phyloP scores from a whole-genome alignment of 768 basidiomycete species.

The Tephrocybe sp. region DNA sequence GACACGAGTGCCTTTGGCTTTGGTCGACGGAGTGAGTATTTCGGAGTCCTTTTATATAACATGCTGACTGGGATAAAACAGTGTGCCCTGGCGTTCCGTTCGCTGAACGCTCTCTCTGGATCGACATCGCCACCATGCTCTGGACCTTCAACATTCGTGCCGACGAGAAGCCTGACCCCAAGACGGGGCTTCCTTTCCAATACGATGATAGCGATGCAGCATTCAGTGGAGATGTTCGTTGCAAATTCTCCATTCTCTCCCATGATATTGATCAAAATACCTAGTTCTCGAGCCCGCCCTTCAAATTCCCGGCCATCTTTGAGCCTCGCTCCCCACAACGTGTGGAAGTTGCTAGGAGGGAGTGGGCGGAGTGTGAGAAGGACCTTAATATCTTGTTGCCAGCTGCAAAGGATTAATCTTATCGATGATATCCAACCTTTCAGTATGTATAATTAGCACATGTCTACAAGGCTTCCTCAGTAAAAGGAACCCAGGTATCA shows the following conservation, averaged over 20 bases:
- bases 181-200: background rate
- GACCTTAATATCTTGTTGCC: background rate
- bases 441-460: too few species aligned
- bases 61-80: background rate
- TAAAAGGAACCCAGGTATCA: too few species aligned
- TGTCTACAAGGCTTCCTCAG: too few species aligned
- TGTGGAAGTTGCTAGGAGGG: background rate
- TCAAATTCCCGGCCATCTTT: background rate
- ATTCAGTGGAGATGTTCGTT: background rate
- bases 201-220: background rate
- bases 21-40: too few species aligned
- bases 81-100: slow-evolving; percentile 1
- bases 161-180: background rate
- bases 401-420: background rate
- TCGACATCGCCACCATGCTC: slow-evolving; percentile 3
- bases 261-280: too few species aligned
- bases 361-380: slow-evolving; percentile 4
- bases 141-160: slow-evolving; percentile 2
- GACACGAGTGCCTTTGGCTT: slow-evolving; percentile 1
- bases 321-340: slow-evolving; percentile 1
- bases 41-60: background rate
- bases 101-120: slow-evolving; percentile 3
- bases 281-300: background rate
- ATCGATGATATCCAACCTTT: background rate
- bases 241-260: background rate